A percentile compares a stretch with the other conserved stretches of the same genome.
These are phyloP conservation scores for Teunomyces cretensis DNA, from an alignment of 805 yeast species.

Conservation along the genomic window DNA sequence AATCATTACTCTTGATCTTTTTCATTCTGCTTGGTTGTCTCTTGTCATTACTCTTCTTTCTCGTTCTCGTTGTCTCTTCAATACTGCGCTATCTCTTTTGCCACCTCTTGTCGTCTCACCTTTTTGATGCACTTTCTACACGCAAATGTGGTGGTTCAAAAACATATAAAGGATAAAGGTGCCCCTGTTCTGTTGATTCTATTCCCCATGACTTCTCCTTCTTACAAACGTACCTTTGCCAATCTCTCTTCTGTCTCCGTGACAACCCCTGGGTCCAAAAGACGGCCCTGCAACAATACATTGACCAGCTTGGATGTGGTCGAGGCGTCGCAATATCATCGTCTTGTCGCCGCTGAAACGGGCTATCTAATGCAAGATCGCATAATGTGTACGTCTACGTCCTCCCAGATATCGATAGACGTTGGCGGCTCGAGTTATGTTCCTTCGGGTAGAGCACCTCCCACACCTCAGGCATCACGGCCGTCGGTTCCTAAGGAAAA, in stretches of 20 bases:
- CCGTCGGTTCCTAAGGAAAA: background rate
- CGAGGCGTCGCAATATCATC: background rate
- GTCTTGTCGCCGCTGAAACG: background rate
- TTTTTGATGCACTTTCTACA: background rate
- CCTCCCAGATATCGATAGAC: background rate
- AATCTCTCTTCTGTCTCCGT: background rate
- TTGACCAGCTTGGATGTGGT: constrained; percentile 1
- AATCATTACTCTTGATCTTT: too few relatives aligned
- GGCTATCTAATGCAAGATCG: background rate
- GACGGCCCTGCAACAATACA: background rate
- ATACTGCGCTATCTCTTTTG: too few relatives aligned
- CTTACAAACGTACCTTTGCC: background rate
- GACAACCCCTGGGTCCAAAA: background rate
- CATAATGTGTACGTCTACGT: background rate
- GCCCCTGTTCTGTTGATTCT: background rate
- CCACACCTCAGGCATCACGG: background rate
- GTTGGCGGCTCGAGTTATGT: background rate
- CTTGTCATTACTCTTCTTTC: background rate
- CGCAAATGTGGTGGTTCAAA: background rate
- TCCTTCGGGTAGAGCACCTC: constrained; percentile 1
- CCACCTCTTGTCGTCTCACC: background rate
- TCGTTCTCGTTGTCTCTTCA: too few relatives aligned
- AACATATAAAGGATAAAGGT: background rate
- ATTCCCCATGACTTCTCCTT: background rate
- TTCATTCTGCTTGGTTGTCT: too few relatives aligned